Evolutionary conservation across 306 rosid species (phyloP).

Genomic region (Luffa acutangula): DNA sequence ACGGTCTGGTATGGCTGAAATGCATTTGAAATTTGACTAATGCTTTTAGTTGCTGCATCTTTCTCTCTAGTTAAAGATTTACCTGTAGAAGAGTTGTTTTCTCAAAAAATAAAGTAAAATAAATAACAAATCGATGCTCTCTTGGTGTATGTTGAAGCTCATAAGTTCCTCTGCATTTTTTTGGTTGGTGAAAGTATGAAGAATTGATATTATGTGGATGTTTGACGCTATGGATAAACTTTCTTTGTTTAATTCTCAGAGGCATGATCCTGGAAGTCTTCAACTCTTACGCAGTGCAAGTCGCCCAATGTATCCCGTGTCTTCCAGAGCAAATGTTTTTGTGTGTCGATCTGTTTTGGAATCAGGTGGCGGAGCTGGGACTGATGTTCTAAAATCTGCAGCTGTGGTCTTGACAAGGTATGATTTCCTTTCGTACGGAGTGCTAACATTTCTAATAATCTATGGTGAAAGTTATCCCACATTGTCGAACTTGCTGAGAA

Average conservation of each 20-base stretch:
- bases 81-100: not conserved
- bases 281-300: conserved; percentile 40
- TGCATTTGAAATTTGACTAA: conserved; percentile 2
- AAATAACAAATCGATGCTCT: not conserved
- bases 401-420: conserved; percentile 55
- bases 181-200: conserved; percentile 6
- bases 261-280: conserved; percentile 47
- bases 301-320: conserved; percentile 38
- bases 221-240: conserved; percentile 14
- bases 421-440: not conserved
- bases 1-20: conserved; percentile 52
- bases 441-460: not conserved
- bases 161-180: not conserved
- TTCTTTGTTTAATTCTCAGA: conserved; percentile 35
- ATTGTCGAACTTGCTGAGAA: too few species aligned
- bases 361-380: conserved; percentile 64
- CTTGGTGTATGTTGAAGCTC: not conserved
- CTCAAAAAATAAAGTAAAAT: too few species aligned
- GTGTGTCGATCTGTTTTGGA: conserved; percentile 59
- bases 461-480: not conserved
- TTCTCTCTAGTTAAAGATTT: not conserved
- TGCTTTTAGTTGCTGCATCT: not conserved
- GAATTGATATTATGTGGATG: not conserved
- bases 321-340: conserved; percentile 57
- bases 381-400: conserved; percentile 56